Evolutionary conservation across 805 yeast species (phyloP).

Genomic region (Pichia eremophila): DNA sequence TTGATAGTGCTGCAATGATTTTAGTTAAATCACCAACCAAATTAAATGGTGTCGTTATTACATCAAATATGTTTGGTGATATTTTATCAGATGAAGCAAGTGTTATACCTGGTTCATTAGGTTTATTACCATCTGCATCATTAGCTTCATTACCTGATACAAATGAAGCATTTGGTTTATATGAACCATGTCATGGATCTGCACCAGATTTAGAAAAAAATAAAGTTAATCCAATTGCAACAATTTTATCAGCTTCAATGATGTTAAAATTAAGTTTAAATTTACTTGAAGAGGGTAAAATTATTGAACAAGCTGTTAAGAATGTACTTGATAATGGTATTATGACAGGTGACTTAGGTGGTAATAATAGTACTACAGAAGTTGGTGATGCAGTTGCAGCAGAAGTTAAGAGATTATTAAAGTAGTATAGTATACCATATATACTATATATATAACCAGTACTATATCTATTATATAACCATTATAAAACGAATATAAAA

Average conservation of each 20-base stretch:
- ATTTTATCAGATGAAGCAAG: conserved; percentile 97
- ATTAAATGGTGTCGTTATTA: conserved; percentile 85
- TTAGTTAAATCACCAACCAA: conserved; percentile 84
- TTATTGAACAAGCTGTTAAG: conserved; percentile 81
- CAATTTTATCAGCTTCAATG: conserved; percentile 93
- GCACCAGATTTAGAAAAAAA: conserved; percentile 89
- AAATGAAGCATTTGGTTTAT: conserved; percentile 87
- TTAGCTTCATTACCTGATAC: conserved; percentile 95
- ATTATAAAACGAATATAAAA: too few relatives aligned
- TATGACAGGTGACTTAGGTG: conserved; percentile 89
- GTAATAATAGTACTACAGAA: conserved; percentile 72
- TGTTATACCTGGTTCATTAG: conserved; percentile 95
- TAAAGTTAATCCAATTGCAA: conserved; percentile 92
- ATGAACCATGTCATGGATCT: conserved; percentile 98
- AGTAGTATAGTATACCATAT: too few relatives aligned
- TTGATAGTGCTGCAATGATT: conserved; percentile 99
- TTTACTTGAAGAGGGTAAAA: conserved; percentile 74
- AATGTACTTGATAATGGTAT: conserved; percentile 73
- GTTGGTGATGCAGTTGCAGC: conserved; percentile 91
- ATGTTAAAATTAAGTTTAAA: conserved; percentile 89
- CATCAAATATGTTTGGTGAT: conserved; percentile 97
- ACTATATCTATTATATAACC: too few relatives aligned
- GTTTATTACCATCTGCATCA: conserved; percentile 92
- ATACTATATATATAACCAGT: too few relatives aligned
- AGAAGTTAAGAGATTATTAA: conserved; percentile 38